A percentile compares a stretch with the other conserved stretches of the same genome.
Evolutionary conservation across 257 asterid genomes (phyloP).

Genomic region (Primulina huaijiensis): DNA sequence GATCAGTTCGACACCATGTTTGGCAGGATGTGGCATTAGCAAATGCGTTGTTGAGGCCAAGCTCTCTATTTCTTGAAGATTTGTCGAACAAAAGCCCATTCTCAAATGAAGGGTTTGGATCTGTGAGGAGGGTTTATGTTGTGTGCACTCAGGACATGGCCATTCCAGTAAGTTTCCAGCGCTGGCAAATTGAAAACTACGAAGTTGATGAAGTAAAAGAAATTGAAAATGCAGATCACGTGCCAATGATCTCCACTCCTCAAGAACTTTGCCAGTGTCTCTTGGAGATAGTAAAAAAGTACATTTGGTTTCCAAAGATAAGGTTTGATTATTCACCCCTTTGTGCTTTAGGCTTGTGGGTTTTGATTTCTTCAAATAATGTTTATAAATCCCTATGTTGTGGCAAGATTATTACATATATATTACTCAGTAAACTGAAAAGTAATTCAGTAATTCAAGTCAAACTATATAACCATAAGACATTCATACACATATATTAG

Average conservation of each 20-base stretch:
- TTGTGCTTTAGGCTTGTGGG: not conserved
- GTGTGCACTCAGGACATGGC: conserved; percentile 37
- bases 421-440: no score
- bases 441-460: no score
- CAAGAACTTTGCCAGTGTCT: conserved; percentile 31
- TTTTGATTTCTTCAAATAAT: not conserved
- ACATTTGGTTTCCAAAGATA: not conserved
- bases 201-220: conserved; percentile 39
- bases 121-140: conserved; percentile 40
- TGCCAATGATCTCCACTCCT: conserved; percentile 47
- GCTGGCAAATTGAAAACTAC: conserved; percentile 37
- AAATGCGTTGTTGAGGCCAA: conserved; percentile 38
- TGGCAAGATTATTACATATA: no score
- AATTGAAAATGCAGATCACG: conserved; percentile 45
- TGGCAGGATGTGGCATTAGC: conserved; percentile 52
- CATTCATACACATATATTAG: no score
- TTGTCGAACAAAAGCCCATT: conserved; percentile 34
- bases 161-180: conserved; percentile 37
- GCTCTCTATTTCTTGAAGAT: conserved; percentile 36
- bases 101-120: conserved; percentile 40
- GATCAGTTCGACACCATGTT: not conserved
- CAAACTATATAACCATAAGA: no score
- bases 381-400: no score
- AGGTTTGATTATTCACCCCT: not conserved
- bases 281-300: conserved; percentile 32